Conservation (phyloP, 73 alveolate genomes). For the Stentor roeselii region DNA sequence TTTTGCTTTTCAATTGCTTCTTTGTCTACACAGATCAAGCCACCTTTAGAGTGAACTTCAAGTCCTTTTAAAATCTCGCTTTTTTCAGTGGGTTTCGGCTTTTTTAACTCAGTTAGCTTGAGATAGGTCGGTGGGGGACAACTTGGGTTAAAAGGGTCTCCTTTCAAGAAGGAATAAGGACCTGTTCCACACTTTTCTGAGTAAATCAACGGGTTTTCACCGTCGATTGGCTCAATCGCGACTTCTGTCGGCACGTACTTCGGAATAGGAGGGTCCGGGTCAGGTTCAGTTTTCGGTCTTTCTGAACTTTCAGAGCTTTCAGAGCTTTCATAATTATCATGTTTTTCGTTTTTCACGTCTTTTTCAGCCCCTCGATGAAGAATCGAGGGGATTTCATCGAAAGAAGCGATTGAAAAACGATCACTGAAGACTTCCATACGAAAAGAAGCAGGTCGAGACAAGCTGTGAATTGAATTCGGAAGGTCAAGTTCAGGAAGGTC, state of each 20-base stretch:
- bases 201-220: constrained; percentile 30
- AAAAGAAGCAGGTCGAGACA: not conserved
- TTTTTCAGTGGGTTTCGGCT: constrained; percentile 35
- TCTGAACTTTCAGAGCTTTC: not conserved
- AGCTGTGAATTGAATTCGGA: not conserved
- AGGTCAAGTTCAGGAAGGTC: not conserved
- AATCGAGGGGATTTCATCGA: not conserved
- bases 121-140: constrained; percentile 28
- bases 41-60: constrained; percentile 42
- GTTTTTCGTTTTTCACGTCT: not conserved
- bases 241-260: constrained; percentile 16
- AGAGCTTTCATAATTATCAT: not conserved
- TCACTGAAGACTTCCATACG: not conserved
- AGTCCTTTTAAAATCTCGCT: constrained; percentile 57
- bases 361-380: not conserved
- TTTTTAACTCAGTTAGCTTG: not conserved
- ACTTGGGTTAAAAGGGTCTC: not conserved
- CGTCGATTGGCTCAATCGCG: constrained; percentile 42
- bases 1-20: constrained; percentile 57
- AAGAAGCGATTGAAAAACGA: not conserved
- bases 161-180: constrained; percentile 5
- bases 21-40: constrained; percentile 55
- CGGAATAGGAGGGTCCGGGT: not conserved
- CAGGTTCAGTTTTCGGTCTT: not conserved
- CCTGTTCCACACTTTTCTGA: not conserved